phyloP scores from a whole-genome alignment of 305 asterid species.

The Fraxinus latifolia region DNA sequence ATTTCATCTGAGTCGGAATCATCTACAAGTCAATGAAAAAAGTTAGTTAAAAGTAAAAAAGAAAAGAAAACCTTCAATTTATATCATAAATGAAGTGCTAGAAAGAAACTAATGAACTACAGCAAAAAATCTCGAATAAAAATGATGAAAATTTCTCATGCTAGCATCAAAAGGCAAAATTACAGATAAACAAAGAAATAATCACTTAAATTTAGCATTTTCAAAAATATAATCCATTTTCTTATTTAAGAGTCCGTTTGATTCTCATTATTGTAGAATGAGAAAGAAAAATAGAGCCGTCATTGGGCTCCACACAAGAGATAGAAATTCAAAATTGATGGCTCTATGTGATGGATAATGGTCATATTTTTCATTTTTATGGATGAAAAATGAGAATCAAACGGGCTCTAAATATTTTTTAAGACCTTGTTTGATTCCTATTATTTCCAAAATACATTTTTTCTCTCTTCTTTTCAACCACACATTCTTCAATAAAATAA shows the following conservation, averaged over 20 bases:
- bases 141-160: neutral
- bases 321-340: no score
- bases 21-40: conserved; percentile 38
- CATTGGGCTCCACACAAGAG: no score
- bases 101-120: neutral
- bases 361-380: no score
- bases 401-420: neutral
- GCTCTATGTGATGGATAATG: no score
- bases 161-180: neutral
- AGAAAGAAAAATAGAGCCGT: no score
- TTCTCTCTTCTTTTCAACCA: no score
- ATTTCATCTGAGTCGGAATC: conserved; percentile 84
- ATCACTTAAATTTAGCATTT: neutral
- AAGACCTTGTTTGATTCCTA: neutral
- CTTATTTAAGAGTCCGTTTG: neutral
- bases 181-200: neutral
- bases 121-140: neutral
- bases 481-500: no score
- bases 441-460: no score
- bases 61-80: neutral
- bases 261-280: no score
- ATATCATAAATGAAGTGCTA: neutral
- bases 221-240: neutral
- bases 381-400: no score
- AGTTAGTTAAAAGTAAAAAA: neutral